These are phyloP conservation scores for Bombardia bombarda DNA, from an alignment of 495 filamentous ascomycete genomes.

Conservation along the genomic window DNA sequence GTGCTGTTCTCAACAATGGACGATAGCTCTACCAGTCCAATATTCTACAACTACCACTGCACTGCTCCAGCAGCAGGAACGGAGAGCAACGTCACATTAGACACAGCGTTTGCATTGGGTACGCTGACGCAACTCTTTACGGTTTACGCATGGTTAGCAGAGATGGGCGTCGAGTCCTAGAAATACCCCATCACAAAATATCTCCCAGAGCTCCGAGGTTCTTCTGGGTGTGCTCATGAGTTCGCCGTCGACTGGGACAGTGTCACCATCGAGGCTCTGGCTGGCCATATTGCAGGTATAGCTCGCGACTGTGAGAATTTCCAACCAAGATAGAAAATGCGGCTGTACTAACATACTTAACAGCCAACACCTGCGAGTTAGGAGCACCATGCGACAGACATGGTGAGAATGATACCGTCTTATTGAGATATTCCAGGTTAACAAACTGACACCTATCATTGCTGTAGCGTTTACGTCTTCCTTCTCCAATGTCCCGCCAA, in stretches of 20 bases:
- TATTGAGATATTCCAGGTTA: too few species aligned
- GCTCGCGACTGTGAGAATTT: background rate
- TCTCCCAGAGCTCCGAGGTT: background rate
- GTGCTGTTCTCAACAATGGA: background rate
- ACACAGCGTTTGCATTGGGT: background rate
- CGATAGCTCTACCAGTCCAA: background rate
- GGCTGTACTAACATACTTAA: background rate
- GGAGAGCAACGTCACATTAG: background rate
- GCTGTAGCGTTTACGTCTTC: slow-evolving; percentile 2
- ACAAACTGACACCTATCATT: too few species aligned
- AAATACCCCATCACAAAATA: background rate
- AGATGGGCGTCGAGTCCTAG: background rate
- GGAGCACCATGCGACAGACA: slow-evolving; percentile 6
- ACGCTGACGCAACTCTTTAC: background rate
- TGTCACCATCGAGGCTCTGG: background rate
- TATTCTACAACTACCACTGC: background rate
- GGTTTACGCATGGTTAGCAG: background rate
- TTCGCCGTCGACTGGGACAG: background rate
- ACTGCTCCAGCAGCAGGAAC: background rate
- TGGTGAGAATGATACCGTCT: background rate
- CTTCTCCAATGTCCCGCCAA: background rate
- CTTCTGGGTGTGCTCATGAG: background rate
- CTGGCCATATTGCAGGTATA: background rate
- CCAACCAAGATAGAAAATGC: background rate
- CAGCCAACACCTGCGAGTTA: slow-evolving; percentile 1